Base-by-base conservation (phyloP, 2,329 filamentous ascomycete species). In the Trichoderma harzianum region DNA sequence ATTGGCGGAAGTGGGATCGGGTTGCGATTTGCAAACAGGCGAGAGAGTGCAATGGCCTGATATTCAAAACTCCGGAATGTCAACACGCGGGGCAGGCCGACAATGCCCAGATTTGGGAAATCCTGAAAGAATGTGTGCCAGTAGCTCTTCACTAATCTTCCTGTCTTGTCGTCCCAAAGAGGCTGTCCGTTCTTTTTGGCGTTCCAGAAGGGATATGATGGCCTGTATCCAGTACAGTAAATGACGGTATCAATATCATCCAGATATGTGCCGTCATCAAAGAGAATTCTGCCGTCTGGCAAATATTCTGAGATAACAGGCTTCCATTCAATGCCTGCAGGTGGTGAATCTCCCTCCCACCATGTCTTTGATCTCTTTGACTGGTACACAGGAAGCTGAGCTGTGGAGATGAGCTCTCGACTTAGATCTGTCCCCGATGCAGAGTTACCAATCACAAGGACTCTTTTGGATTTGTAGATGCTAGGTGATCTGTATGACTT, bases 41-140 rank as follows among this genome's bases (percentile, higher is more conserved):
- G 80, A 3, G 87, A 86, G 0, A 88, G 77, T 1, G 86, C 86
- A 53, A 88, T 79, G 2, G 85, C 86, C 76, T 88, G 87, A 73
- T 88, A 88, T 76, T 88, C 87, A 73, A 88, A 88, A 43, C 84
- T 85, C 7, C 86, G 78, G 71, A 88, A 88, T 0, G 86, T 88
- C 14, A 87, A 76, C 0, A 84, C 83, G 0, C 86, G 82, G 2
- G 86, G 86, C 7, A 88, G 76, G 0, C 87, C 88, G 0, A 89
- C 82, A 12, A 88, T 78, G 0, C 81, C 88, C 0, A 90, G 78
- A 0, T 84, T 86, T 0, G 82, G 77, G 53, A 84, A 83, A 26
- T 84, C 82, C 1, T 80, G 83, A 64, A 87, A 82, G 76, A 89
- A 89, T 0, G 86, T 87, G 75, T 89, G 87, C 78, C 82, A 83